phyloP scores from a whole-genome alignment of 331 rosid genomes.

The Rhamnella rubrinervis region DNA sequence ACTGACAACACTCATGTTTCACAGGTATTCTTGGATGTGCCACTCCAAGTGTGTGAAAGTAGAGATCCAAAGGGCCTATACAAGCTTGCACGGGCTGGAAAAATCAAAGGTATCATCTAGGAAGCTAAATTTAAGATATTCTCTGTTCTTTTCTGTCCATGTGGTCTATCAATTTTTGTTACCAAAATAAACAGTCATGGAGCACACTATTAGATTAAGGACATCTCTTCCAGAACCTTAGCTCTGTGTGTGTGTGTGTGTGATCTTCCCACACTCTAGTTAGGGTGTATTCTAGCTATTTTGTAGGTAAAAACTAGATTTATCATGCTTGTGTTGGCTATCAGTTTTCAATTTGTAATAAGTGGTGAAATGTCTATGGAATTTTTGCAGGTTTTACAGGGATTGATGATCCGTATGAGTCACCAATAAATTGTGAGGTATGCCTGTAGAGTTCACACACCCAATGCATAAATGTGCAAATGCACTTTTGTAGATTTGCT shows the following conservation, averaged over 20 bases:
- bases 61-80: conserved; percentile 98
- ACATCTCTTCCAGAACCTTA: background rate
- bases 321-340: conserved; percentile 3
- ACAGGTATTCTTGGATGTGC: conserved; percentile 88
- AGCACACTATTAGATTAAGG: background rate
- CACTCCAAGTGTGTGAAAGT: conserved; percentile 78
- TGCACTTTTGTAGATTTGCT: conserved; percentile 8
- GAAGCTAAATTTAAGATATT: conserved; percentile 12
- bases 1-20: conserved; percentile 20
- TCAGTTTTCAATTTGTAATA: conserved; percentile 10
- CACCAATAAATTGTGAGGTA: conserved; percentile 78
- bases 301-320: background rate
- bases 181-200: background rate
- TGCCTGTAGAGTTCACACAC: background rate
- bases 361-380: conserved; percentile 24
- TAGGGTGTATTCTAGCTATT: background rate
- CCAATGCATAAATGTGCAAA: background rate
- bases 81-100: conserved; percentile 92
- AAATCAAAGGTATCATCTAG: conserved; percentile 67
- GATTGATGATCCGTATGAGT: conserved; percentile 88
- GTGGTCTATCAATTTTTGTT: background rate
- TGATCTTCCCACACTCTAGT: background rate
- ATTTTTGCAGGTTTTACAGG: conserved; percentile 84
- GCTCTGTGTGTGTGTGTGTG: background rate
- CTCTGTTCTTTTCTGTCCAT: background rate